Conservation (phyloP, 768 basidiomycete genomes). For the Mycena sanguinolenta region DNA sequence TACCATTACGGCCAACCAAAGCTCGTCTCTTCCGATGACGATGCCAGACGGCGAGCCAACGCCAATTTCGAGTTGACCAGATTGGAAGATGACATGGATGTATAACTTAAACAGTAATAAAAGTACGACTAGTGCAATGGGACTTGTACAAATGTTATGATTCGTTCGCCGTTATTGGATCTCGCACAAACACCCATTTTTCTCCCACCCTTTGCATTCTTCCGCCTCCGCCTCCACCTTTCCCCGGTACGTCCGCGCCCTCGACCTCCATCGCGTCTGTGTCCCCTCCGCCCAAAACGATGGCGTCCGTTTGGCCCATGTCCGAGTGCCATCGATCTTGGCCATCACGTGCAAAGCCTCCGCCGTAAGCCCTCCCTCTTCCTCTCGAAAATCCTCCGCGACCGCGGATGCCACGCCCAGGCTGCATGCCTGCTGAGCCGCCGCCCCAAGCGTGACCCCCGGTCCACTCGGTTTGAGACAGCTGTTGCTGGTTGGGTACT, state of each 20-base stretch:
- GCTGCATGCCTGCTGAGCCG: conserved; percentile 1
- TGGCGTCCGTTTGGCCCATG: conserved; percentile 64
- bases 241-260: conserved; percentile 26
- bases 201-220: conserved; percentile 80
- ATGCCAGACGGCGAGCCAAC: conserved; percentile 40
- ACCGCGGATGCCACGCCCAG: conserved; percentile 20
- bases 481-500: conserved; percentile 40
- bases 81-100: conserved; percentile 56
- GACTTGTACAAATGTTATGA: conserved; percentile 41
- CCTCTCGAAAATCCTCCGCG: conserved; percentile 53
- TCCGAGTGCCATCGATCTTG: conserved; percentile 50
- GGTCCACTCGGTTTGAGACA: conserved; percentile 37
- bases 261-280: conserved; percentile 38
- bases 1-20: conserved; percentile 55
- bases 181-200: conserved; percentile 78
- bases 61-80: conserved; percentile 64
- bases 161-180: conserved; percentile 47
- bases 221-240: conserved; percentile 52
- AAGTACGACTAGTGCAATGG: conserved; percentile 32
- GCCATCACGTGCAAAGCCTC: conserved; percentile 52
- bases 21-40: conserved; percentile 52
- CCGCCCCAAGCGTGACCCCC: conserved; percentile 20
- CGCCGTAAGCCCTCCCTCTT: conserved; percentile 59
- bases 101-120: conserved; percentile 48
- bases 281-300: conserved; percentile 68